These are phyloP conservation scores for Elaeis guineensis DNA, from an alignment of 176 grass and related monocot species.

Conservation along the genomic window DNA sequence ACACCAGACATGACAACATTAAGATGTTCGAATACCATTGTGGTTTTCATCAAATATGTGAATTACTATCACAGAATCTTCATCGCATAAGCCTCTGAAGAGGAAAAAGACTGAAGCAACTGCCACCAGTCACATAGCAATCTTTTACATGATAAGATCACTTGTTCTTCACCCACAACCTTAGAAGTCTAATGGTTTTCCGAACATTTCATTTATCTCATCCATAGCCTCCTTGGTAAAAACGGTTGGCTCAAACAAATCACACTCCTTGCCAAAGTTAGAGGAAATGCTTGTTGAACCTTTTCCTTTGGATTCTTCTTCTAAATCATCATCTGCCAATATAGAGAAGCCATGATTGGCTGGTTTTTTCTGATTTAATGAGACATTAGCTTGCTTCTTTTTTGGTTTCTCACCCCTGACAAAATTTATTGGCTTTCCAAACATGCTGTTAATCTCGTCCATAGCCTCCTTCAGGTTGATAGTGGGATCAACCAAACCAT, in stretches of 20 bases:
- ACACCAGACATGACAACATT: no score
- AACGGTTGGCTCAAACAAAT: conserved; percentile 84
- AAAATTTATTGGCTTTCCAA: conserved; percentile 73
- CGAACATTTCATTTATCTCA: conserved; percentile 86
- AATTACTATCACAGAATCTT: no score
- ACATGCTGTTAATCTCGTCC: conserved; percentile 91
- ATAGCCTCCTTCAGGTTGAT: conserved; percentile 85
- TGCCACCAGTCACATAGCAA: no score
- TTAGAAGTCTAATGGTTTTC: conserved; percentile 71
- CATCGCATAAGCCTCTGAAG: no score
- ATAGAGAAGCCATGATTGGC: conserved; percentile 48
- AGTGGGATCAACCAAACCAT: conserved; percentile 80
- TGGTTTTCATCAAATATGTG: no score
- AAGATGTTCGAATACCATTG: no score
- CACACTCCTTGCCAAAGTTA: conserved; percentile 33
- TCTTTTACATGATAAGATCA: no score
- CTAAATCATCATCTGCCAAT: conserved; percentile 51
- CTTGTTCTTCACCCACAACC: not conserved
- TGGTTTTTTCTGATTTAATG: conserved; percentile 37
- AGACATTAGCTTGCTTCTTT: conserved; percentile 25
- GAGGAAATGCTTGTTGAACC: conserved; percentile 13
- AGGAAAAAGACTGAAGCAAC: no score
- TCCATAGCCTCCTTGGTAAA: conserved; percentile 73
- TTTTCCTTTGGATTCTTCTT: conserved; percentile 22
- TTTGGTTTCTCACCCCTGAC: conserved; percentile 34